These are phyloP conservation scores for Carex scoparia DNA, from an alignment of 176 grass and related monocot species.

Conservation along the genomic window DNA sequence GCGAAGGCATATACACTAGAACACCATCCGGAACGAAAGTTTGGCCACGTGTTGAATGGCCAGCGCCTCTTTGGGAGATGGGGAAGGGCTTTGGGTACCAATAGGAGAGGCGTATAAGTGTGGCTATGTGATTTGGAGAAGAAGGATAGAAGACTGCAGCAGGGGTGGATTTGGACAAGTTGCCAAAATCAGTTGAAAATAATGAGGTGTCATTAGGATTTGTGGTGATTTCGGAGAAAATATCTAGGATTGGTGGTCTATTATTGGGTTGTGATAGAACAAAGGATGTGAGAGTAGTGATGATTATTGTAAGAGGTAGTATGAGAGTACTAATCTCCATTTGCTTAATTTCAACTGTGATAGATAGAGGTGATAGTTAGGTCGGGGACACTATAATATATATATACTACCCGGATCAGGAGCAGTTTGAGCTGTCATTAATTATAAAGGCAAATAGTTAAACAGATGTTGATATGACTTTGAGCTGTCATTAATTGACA, in stretches of 20 bases:
- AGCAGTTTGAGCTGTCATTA: too few species aligned
- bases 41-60: slow-evolving; percentile 55
- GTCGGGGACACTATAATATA: background rate
- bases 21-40: slow-evolving; percentile 35
- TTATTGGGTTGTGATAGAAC: background rate
- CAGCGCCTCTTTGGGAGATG: slow-evolving; percentile 43
- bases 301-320: slow-evolving; percentile 8
- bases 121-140: slow-evolving; percentile 40
- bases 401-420: background rate
- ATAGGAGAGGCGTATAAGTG: slow-evolving; percentile 38
- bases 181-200: slow-evolving; percentile 41
- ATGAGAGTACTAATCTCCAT: slow-evolving; percentile 16
- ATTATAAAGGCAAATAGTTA: too few species aligned
- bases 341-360: background rate
- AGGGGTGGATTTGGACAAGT: slow-evolving; percentile 2
- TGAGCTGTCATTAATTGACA: too few species aligned
- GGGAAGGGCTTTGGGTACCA: slow-evolving; percentile 30
- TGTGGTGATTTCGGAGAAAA: slow-evolving; percentile 22
- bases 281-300: slow-evolving; percentile 7
- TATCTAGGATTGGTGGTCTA: background rate
- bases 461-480: too few species aligned
- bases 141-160: slow-evolving; percentile 59
- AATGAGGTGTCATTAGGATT: background rate
- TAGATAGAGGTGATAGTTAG: background rate
- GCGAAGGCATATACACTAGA: slow-evolving; percentile 55